Evolutionary conservation across 805 yeast genomes (phyloP).

Genomic region (Sugiyamaella qingdaonensis): DNA sequence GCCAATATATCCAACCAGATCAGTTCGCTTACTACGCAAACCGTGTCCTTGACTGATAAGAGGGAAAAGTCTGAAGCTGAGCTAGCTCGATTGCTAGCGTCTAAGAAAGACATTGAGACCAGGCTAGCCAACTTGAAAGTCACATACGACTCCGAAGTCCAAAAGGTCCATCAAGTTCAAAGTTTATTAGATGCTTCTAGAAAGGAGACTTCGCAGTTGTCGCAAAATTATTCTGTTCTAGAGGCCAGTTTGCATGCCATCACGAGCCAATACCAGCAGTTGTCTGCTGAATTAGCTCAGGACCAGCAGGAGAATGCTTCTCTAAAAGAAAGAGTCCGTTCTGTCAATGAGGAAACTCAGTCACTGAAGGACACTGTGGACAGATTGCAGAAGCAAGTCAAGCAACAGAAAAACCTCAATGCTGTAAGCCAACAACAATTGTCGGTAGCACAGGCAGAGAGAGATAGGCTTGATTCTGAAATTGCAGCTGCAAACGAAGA

Average conservation of each 20-base stretch:
- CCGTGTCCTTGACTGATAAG: slow-evolving; percentile 63
- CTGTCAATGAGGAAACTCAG: slow-evolving; percentile 60
- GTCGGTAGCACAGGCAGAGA: slow-evolving; percentile 54
- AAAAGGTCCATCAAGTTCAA: slow-evolving; percentile 71
- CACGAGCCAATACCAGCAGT: slow-evolving; percentile 57
- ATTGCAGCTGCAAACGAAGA: slow-evolving; percentile 40
- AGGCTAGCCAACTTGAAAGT: slow-evolving; percentile 63
- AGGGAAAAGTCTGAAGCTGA: slow-evolving; percentile 74
- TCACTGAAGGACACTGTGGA: slow-evolving; percentile 56
- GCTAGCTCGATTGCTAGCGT: slow-evolving; percentile 57
- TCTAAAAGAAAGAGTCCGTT: slow-evolving; percentile 64
- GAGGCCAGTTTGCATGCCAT: slow-evolving; percentile 76
- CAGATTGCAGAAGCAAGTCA: slow-evolving; percentile 48
- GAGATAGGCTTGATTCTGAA: slow-evolving; percentile 24
- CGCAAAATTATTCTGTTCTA: slow-evolving; percentile 66
- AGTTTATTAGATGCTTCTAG: slow-evolving; percentile 52
- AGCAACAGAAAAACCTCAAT: slow-evolving; percentile 57
- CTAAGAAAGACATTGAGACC: slow-evolving; percentile 68
- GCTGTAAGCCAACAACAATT: slow-evolving; percentile 69
- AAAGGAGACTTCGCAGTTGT: slow-evolving; percentile 62
- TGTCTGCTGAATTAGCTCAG: slow-evolving; percentile 57
- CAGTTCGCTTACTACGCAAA: slow-evolving; percentile 70
- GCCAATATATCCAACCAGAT: slow-evolving; percentile 85
- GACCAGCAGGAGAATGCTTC: slow-evolving; percentile 64
- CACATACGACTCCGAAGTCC: slow-evolving; percentile 73